phyloP scores from a whole-genome alignment of 1,284 basidiomycete genomes.

The Ceratobasidium sp. region DNA sequence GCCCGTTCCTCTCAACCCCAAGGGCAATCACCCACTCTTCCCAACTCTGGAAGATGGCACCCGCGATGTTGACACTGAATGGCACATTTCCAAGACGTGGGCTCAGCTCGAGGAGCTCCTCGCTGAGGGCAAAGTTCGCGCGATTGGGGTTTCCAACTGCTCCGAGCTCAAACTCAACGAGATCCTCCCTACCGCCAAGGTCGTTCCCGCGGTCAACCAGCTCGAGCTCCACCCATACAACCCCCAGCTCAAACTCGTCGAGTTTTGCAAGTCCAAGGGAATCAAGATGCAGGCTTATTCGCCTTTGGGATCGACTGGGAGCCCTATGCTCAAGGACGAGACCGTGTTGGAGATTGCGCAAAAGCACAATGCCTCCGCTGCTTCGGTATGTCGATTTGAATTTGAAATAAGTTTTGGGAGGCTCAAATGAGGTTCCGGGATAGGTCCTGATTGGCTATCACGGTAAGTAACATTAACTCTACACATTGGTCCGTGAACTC shows the following conservation, averaged over 20 bases:
- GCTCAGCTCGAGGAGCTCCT: constrained; percentile 76
- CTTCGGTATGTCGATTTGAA: constrained; percentile 56
- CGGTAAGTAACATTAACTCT: constrained; percentile 51
- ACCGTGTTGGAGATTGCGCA: constrained; percentile 67
- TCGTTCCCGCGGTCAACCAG: constrained; percentile 70
- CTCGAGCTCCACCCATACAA: constrained; percentile 80
- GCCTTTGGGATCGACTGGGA: constrained; percentile 77
- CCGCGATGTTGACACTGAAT: constrained; percentile 69
- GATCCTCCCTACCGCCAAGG: constrained; percentile 58
- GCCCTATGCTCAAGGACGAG: constrained; percentile 74
- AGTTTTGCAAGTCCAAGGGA: constrained; percentile 69
- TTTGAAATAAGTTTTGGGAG: constrained; percentile 44
- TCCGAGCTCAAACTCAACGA: constrained; percentile 56
- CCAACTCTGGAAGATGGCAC: constrained; percentile 71
- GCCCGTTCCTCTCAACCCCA: constrained; percentile 77
- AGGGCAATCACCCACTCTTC: constrained; percentile 74
- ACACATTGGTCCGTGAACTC: constrained; percentile 49
- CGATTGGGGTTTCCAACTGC: constrained; percentile 79
- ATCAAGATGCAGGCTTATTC: constrained; percentile 84
- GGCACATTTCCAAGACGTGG: constrained; percentile 79
- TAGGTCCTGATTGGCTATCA: constrained; percentile 64
- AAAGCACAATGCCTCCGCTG: constrained; percentile 63
- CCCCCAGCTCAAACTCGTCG: constrained; percentile 73
- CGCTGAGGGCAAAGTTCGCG: constrained; percentile 68
- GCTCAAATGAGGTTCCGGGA: background rate